Evolutionary conservation across 2,329 filamentous ascomycete genomes (phyloP).

Genomic region (Botrytis medusae): DNA sequence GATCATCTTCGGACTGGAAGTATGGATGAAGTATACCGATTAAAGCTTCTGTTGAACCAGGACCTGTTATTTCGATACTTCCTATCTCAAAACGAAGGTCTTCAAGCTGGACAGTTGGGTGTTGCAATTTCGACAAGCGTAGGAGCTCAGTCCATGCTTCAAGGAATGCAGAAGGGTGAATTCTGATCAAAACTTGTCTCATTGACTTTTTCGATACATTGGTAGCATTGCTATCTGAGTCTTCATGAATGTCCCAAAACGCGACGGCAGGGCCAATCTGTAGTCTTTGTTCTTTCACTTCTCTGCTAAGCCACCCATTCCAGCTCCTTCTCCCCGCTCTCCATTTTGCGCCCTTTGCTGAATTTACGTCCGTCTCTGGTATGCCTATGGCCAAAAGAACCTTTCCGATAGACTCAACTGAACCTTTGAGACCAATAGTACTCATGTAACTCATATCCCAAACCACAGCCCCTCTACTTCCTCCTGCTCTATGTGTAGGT

Average conservation of each 20-base stretch:
- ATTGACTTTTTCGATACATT: slow-evolving; percentile 42
- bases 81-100: slow-evolving; percentile 72
- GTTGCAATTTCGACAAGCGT: slow-evolving; percentile 58
- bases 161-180: slow-evolving; percentile 79
- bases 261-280: slow-evolving; percentile 71
- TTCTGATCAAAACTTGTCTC: slow-evolving; percentile 62
- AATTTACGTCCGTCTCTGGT: slow-evolving; percentile 60
- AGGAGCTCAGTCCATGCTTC: slow-evolving; percentile 63
- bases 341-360: slow-evolving; percentile 68
- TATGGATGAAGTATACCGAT: slow-evolving; percentile 64
- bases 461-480: slow-evolving; percentile 72
- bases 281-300: slow-evolving; percentile 52
- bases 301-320: slow-evolving; percentile 58
- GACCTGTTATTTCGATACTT: slow-evolving; percentile 68
- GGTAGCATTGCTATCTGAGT: slow-evolving; percentile 28
- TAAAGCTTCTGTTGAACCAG: slow-evolving; percentile 77
- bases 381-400: slow-evolving; percentile 67
- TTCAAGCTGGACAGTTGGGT: slow-evolving; percentile 60
- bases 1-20: slow-evolving; percentile 37
- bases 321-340: slow-evolving; percentile 58
- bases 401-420: slow-evolving; percentile 59
- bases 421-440: slow-evolving; percentile 76
- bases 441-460: slow-evolving; percentile 97
- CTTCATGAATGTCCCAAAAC: slow-evolving; percentile 61
- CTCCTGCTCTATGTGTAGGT: slow-evolving; percentile 77